Conservation (phyloP, 441 rosid species). For the Arabidopsis lyrata region DNA sequence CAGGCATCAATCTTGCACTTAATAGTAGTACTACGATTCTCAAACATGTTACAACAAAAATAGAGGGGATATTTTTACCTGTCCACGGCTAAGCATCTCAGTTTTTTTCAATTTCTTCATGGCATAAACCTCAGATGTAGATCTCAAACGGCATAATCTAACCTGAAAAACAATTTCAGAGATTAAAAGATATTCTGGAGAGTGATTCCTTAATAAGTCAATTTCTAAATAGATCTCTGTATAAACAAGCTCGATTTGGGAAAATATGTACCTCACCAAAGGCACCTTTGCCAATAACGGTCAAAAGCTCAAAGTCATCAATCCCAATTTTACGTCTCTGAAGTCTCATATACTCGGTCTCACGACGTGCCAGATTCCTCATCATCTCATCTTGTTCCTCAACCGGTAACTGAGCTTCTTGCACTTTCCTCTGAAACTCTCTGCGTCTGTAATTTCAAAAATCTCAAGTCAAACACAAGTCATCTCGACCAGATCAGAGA, state of each 20-base stretch:
- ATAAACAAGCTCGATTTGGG: neutral
- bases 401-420: constrained; percentile 79
- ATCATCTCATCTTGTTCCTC: constrained; percentile 93
- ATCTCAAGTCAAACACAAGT: constrained; percentile 34
- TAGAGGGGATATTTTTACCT: constrained; percentile 53
- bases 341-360: constrained; percentile 89
- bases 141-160: constrained; percentile 82
- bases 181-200: constrained; percentile 1
- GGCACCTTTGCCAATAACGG: constrained; percentile 92
- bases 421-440: constrained; percentile 80
- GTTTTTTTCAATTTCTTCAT: constrained; percentile 95
- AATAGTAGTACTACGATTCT: neutral
- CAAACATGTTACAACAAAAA: constrained; percentile 11
- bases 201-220: constrained; percentile 19
- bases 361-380: constrained; percentile 87
- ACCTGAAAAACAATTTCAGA: constrained; percentile 52
- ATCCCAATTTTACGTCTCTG: constrained; percentile 94
- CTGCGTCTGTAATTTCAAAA: constrained; percentile 62
- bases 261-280: constrained; percentile 78
- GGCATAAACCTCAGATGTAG: constrained; percentile 82
- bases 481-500: constrained; percentile 12
- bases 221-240: neutral
- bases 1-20: constrained; percentile 20
- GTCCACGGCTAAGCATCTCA: constrained; percentile 98
- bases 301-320: constrained; percentile 89